Percentiles rank a stretch among this genome's conserved stretches.
Conservation (phyloP, 352 stramenopile species). For the Vaucheria bursata region DNA sequence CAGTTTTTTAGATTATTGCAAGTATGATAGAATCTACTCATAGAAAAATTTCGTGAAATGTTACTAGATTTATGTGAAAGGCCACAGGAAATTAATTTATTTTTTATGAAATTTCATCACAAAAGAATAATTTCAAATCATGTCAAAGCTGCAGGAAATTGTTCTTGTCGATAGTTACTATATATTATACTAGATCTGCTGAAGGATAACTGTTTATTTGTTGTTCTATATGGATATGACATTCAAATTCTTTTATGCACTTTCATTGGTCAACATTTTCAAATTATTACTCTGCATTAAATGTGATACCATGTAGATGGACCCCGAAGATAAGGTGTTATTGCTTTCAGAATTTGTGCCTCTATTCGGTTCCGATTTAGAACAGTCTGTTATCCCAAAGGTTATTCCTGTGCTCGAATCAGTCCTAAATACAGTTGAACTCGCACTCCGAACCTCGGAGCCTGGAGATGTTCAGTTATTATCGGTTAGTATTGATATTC, state of each 20-base stretch:
- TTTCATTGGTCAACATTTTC: background rate
- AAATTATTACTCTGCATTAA: too few relatives aligned
- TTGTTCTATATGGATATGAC: background rate
- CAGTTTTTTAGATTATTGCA: background rate
- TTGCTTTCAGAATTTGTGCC: background rate
- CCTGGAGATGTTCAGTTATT: background rate
- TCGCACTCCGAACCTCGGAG: background rate
- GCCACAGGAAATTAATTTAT: background rate
- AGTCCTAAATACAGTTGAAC: background rate
- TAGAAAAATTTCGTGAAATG: background rate
- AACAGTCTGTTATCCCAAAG: background rate
- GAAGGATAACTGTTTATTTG: background rate
- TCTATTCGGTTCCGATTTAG: background rate
- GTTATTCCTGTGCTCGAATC: background rate
- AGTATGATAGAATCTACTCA: background rate
- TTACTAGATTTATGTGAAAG: background rate
- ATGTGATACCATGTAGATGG: too few relatives aligned
- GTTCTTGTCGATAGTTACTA: background rate
- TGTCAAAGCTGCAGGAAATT: too few relatives aligned
- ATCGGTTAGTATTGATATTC: background rate
- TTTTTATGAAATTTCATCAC: background rate
- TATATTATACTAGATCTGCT: background rate
- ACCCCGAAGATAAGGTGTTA: slow-evolving; percentile 1
- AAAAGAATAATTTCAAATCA: background rate
- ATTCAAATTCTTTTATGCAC: background rate